A percentile compares a stretch with the other conserved stretches of the same genome.
Evolutionary conservation across 306 rosid species (phyloP).

Genomic region (Betula pendula): DNA sequence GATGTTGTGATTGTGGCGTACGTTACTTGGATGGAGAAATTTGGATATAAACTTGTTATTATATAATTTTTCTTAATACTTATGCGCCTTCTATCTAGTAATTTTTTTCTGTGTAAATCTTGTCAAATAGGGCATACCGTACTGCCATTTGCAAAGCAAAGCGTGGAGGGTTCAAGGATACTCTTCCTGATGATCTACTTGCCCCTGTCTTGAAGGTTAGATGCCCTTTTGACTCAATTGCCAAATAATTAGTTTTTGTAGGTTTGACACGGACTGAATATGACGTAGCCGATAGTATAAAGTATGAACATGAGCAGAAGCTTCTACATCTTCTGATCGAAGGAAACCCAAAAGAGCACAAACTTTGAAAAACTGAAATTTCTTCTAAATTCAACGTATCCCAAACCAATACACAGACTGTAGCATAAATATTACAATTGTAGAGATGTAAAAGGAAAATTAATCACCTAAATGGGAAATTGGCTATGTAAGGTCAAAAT

Average conservation of each 20-base stretch:
- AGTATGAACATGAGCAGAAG: no score
- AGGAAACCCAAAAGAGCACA: no score
- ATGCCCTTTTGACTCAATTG: slow-evolving; percentile 14
- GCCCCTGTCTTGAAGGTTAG: slow-evolving; percentile 80
- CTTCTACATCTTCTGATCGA: no score
- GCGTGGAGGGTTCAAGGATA: slow-evolving; percentile 88
- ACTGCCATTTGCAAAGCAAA: slow-evolving; percentile 87
- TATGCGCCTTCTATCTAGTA: background rate
- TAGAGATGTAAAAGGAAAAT: no score
- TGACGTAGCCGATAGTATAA: no score
- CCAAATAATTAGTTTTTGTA: background rate
- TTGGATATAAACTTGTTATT: background rate
- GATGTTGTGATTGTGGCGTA: slow-evolving; percentile 93
- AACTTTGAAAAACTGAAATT: no score
- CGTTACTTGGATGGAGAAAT: slow-evolving; percentile 28
- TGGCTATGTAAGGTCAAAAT: no score
- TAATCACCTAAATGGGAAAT: no score
- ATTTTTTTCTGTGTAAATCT: slow-evolving; percentile 9
- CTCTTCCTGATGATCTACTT: slow-evolving; percentile 84
- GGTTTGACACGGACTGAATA: background rate
- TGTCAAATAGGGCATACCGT: slow-evolving; percentile 62
- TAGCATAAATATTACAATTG: no score
- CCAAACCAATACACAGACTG: no score
- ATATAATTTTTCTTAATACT: background rate
- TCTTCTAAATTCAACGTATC: no score